These are phyloP conservation scores for Penicillium decumbens DNA, from an alignment of 2,329 filamentous ascomycete species.

Conservation along the genomic window DNA sequence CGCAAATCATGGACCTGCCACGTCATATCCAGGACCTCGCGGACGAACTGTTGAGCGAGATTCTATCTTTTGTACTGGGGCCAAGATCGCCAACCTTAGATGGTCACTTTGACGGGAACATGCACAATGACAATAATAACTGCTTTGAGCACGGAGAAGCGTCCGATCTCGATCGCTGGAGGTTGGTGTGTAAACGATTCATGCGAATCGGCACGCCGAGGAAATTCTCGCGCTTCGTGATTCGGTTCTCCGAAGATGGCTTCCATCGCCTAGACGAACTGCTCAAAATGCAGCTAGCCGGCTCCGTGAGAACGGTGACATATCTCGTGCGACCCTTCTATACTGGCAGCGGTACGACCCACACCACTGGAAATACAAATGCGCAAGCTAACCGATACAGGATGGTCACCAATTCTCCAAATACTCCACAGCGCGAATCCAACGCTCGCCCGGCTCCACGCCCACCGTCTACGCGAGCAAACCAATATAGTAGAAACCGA, in stretches of 20 bases:
- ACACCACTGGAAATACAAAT: conserved; percentile 6
- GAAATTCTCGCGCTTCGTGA: conserved; percentile 36
- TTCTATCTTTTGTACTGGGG: conserved; percentile 30
- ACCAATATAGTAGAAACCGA: conserved; percentile 47
- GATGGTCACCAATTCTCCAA: conserved; percentile 27
- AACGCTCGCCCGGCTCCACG: conserved; percentile 27
- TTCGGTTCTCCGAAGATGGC: conserved; percentile 35
- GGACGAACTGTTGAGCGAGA: conserved; percentile 35
- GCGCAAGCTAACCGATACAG: conserved; percentile 25
- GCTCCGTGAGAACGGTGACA: conserved; percentile 37
- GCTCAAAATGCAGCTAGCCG: conserved; percentile 35
- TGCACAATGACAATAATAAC: conserved; percentile 5
- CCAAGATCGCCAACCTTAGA: conserved; percentile 9
- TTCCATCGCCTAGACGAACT: conserved; percentile 35
- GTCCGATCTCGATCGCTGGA: conserved; percentile 38
- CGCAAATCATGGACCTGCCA: conserved; percentile 31
- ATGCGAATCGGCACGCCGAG: conserved; percentile 39
- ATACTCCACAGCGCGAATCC: conserved; percentile 19
- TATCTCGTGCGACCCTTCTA: conserved; percentile 42
- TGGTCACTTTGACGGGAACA: conserved; percentile 2
- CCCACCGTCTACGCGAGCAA: conserved; percentile 35
- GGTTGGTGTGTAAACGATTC: conserved; percentile 41
- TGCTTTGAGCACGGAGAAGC: conserved; percentile 24
- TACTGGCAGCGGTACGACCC: conserved; percentile 36
- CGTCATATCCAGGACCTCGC: conserved; percentile 34